Base-by-base conservation (phyloP, 805 yeast species). In the Candida broadrunensis region DNA sequence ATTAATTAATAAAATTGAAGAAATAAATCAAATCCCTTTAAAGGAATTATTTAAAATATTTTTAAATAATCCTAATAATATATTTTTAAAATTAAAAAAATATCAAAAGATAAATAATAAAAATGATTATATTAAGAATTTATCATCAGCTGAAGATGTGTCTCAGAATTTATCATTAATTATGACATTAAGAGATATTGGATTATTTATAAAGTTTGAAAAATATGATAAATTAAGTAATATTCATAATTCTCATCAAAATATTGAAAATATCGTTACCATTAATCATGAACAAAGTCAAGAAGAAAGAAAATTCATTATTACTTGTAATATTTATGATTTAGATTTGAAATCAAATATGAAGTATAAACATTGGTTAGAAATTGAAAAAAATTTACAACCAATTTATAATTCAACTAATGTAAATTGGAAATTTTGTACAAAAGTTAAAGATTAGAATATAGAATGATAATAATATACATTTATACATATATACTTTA, bases 111-210 rank as follows among this genome's bases (percentile, higher is more conserved):
- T 64, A 32, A 55, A 55, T 33, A 57, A 58, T 37, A 59, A 61
- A 34, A 55, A 60, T 37, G 70, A 64, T 46, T 47, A 56, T 20
- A 60, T 65, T 33, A 43, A 52, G 27, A 64, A 64, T 42, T 41
- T 64, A 19, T 52, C 61, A 1, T 54, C 63, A 1, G 47, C 46
- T 21, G 45, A 55, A 2, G 77, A 72, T 45, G 79, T 73, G 8
- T 65, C 65, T 43, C 65, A 65, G 1, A 62, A 59, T 23, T 49
- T 77, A 20, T 60, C 67, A 5, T 52, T 66, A 16, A 65, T 70
- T 4, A 80, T 80, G 84, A 65, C 83, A 0, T 55, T 73, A 24
- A 62, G 85, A 26, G 85, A 80, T 52, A 80, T 80, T 20, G 79
- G 83, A 0, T 49, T 80, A 14, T 70, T 79, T 40, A 48, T 76